Conservation (phyloP, 192 early-diverging fungal species). For the Podila verticillata region DNA sequence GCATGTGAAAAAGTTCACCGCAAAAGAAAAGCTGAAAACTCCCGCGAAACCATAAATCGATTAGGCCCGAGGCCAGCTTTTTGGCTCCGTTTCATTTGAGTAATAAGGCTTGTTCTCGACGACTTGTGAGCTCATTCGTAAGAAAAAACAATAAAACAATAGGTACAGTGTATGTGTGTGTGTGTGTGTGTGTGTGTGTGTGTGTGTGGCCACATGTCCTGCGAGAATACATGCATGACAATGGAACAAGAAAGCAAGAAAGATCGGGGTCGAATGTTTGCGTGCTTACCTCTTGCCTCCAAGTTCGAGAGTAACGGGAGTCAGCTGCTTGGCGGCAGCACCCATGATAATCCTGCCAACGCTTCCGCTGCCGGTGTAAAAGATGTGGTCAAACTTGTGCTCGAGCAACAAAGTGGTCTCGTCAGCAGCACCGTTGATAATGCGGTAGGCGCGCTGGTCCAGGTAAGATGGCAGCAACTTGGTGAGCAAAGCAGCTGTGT, state of each 20-base stretch:
- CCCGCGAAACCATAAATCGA: slow-evolving; percentile 10
- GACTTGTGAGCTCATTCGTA: background rate
- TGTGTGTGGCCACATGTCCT: too few species aligned
- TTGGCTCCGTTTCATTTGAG: background rate
- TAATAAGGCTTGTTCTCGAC: background rate
- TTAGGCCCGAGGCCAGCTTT: background rate
- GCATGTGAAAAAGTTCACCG: slow-evolving; percentile 8
- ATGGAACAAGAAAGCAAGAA: background rate
- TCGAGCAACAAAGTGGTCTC: slow-evolving; percentile 83
- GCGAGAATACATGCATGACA: background rate
- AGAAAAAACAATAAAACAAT: background rate
- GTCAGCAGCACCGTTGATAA: slow-evolving; percentile 80
- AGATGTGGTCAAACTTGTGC: slow-evolving; percentile 89
- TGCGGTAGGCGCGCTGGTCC: slow-evolving; percentile 70
- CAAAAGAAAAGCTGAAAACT: background rate
- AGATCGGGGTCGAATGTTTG: too few species aligned
- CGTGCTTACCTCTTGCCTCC: slow-evolving; percentile 86
- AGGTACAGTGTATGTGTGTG: too few species aligned
- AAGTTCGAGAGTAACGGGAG: slow-evolving; percentile 92
- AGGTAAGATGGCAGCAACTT: slow-evolving; percentile 80
- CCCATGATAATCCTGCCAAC: slow-evolving; percentile 87
- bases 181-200: too few species aligned
- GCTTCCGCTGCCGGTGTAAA: slow-evolving; percentile 87
- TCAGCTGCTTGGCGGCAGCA: slow-evolving; percentile 88
- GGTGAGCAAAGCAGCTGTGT: slow-evolving; percentile 71